These are phyloP conservation scores for Hirschioporus abietinus DNA, from an alignment of 768 basidiomycete genomes.

Conservation along the genomic window DNA sequence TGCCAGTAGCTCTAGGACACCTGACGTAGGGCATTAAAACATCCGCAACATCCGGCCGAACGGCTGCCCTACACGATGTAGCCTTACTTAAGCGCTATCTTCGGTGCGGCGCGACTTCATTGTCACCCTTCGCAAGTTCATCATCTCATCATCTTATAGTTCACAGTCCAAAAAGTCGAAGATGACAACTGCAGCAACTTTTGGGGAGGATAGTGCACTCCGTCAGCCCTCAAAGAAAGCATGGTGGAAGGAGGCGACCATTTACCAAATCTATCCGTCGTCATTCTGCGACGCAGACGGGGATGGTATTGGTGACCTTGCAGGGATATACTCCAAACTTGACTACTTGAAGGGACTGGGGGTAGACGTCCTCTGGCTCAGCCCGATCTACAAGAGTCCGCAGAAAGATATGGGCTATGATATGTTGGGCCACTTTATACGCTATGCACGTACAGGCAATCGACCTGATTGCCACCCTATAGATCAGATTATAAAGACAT, in stretches of 20 bases:
- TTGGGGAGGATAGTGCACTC: not conserved
- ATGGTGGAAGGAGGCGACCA: conserved; percentile 56
- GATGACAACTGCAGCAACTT: not conserved
- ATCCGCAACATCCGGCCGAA: no score
- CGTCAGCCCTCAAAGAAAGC: conserved; percentile 13
- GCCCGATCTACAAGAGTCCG: conserved; percentile 65
- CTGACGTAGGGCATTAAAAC: no score
- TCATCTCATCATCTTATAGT: not conserved
- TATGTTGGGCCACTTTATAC: conserved; percentile 36
- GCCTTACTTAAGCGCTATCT: not conserved
- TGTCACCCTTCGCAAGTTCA: not conserved
- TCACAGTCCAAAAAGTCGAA: not conserved
- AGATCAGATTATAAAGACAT: conserved; percentile 64
- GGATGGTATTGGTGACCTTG: conserved; percentile 65
- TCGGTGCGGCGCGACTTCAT: not conserved
- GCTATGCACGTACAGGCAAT: not conserved
- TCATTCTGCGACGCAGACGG: conserved; percentile 71
- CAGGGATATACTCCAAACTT: conserved; percentile 57
- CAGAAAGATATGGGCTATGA: conserved; percentile 73
- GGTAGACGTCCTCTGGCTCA: conserved; percentile 64
- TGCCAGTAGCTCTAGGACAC: no score
- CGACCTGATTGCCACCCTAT: conserved; percentile 4
- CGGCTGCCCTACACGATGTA: no score
- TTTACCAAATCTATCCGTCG: conserved; percentile 69
- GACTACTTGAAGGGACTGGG: conserved; percentile 68